Conservation (phyloP, 2,329 filamentous ascomycete genomes). For the Fusarium falciforme region DNA sequence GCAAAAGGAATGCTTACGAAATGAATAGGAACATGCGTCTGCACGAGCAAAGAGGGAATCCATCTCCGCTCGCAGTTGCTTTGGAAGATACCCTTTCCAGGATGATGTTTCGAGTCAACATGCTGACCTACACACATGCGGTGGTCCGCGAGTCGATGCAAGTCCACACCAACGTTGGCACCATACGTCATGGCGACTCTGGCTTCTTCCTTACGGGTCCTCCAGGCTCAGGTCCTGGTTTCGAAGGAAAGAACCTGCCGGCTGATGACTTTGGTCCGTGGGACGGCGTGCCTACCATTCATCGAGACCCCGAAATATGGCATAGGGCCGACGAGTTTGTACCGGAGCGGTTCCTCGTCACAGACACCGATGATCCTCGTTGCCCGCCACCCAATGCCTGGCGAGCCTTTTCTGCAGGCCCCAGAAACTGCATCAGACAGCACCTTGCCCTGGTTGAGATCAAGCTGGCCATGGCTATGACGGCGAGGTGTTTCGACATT, state of each 20-base stretch:
- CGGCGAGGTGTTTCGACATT: slow-evolving; percentile 32
- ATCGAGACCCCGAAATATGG: slow-evolving; percentile 29
- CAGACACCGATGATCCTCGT: slow-evolving; percentile 23
- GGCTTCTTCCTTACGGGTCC: slow-evolving; percentile 45
- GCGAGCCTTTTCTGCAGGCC: slow-evolving; percentile 65
- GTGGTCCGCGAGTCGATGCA: slow-evolving; percentile 53
- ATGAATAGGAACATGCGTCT: slow-evolving; percentile 17
- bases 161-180: slow-evolving; percentile 42
- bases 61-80: slow-evolving; percentile 12
- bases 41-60: slow-evolving; percentile 22
- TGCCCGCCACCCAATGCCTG: slow-evolving; percentile 54
- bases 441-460: slow-evolving; percentile 60
- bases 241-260: slow-evolving; percentile 37
- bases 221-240: slow-evolving; percentile 14
- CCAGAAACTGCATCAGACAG: slow-evolving; percentile 67
- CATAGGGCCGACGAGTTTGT: slow-evolving; percentile 26
- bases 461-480: slow-evolving; percentile 18
- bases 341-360: slow-evolving; percentile 35
- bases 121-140: slow-evolving; percentile 51
- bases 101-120: slow-evolving; percentile 31
- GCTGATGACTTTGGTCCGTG: slow-evolving; percentile 43
- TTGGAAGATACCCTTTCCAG: slow-evolving; percentile 22
- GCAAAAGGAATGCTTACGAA: neutral
- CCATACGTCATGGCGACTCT: slow-evolving; percentile 25
- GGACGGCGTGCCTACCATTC: slow-evolving; percentile 30